A percentile compares a stretch with the other conserved stretches of the same genome.
Evolutionary conservation across 2,329 filamentous ascomycete species (phyloP).

Genomic region (Aureobasidium sp.): DNA sequence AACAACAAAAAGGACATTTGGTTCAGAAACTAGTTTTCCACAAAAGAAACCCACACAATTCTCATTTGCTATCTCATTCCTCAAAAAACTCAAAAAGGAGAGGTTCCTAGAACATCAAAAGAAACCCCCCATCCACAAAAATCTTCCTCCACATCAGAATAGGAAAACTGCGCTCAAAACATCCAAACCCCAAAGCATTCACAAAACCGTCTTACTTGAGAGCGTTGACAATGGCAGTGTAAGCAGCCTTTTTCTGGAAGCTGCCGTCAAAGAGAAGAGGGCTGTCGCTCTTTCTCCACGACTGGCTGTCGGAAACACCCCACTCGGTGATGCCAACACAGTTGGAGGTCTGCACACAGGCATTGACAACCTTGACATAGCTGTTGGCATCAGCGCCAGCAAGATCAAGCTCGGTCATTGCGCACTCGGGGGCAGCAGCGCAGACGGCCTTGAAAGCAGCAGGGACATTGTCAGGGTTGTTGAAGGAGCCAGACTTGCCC

Average conservation of each 20-base stretch:
- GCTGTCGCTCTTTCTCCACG: constrained; percentile 31
- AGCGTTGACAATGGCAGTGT: constrained; percentile 23
- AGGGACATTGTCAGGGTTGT: constrained; percentile 36
- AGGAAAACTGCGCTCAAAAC: not conserved
- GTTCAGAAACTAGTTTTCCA: not conserved
- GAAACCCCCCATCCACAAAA: not conserved
- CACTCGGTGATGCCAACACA: constrained; percentile 62
- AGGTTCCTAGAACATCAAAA: no score
- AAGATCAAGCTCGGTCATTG: constrained; percentile 63
- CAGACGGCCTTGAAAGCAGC: constrained; percentile 48
- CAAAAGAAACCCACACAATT: not conserved
- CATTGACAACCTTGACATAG: constrained; percentile 47
- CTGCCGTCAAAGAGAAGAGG: constrained; percentile 37
- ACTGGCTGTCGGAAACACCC: constrained; percentile 38
- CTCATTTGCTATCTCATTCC: constrained; percentile 6
- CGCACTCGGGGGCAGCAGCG: constrained; percentile 45
- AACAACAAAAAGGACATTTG: not conserved
- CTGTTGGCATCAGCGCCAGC: constrained; percentile 47
- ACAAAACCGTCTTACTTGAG: not conserved
- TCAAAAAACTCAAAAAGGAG: not conserved
- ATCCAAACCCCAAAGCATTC: not conserved
- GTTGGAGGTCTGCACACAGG: constrained; percentile 49
- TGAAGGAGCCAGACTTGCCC: constrained; percentile 21
- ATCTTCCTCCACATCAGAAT: not conserved
- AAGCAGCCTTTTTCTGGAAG: constrained; percentile 36